Percentiles rank a stretch among this genome's conserved stretches.
Evolutionary conservation across 345 rosid species (phyloP).

Genomic region (Eucalyptus pauciflora): DNA sequence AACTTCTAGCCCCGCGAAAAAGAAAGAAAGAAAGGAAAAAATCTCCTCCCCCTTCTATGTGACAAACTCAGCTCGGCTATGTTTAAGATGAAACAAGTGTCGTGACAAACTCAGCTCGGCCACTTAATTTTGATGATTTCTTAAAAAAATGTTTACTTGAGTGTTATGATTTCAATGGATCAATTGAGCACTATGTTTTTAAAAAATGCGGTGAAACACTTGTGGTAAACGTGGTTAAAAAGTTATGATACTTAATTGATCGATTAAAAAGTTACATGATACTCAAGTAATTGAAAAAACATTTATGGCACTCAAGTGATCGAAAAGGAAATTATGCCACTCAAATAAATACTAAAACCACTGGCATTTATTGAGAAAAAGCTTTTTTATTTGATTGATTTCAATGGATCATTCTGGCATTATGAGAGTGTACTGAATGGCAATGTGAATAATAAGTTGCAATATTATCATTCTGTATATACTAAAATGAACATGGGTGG

Average conservation of each 20-base stretch:
- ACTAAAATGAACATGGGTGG: too few relatives aligned
- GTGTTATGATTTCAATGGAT: too few relatives aligned
- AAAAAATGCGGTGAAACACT: not conserved
- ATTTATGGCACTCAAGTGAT: not conserved
- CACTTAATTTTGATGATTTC: not conserved
- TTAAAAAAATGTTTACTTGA: not conserved
- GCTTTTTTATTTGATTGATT: not conserved
- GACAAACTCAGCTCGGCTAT: not conserved
- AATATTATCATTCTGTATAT: too few relatives aligned
- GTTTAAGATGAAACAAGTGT: not conserved
- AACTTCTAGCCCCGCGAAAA: not conserved
- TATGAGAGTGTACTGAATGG: too few relatives aligned
- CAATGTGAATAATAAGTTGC: too few relatives aligned
- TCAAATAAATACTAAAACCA: too few relatives aligned
- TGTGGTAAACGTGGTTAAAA: not conserved
- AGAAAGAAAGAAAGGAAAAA: not conserved
- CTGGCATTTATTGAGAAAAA: not conserved
- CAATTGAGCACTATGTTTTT: too few relatives aligned
- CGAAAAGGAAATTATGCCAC: accelerated
- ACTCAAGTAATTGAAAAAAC: not conserved
- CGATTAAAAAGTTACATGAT: accelerated
- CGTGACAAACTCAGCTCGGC: too few relatives aligned
- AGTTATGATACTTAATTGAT: not conserved
- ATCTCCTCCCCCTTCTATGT: not conserved
- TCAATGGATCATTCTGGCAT: not conserved